Base-by-base conservation (phyloP, 768 basidiomycete genomes). In the Serpula lacrymans region DNA sequence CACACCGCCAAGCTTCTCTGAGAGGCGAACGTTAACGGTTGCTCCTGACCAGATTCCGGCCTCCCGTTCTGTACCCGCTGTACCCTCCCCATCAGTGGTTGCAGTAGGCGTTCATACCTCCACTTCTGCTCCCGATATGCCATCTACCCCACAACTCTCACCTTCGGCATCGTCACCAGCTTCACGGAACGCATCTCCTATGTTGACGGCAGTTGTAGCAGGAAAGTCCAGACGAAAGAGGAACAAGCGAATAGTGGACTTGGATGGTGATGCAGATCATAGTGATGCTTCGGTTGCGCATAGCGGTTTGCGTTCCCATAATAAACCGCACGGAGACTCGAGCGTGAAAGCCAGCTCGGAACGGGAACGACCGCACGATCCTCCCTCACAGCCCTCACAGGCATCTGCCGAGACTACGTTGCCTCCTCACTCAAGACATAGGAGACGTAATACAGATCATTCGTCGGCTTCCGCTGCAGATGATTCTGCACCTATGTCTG, bases 161-260 rank as follows among this genome's bases (percentile, higher is more conserved):
- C 45, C 53, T n/a, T 49, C 64, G 0, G 49, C 57, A 1, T 64
- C 72, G 12, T 57, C 66, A n/a, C 60, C 68, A 1, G 58, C 67
- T 0, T 70, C 70, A 2, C 69, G 65, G 27, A 56, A 67, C 27
- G 53, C 67, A 5, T 76, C 79, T 1, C 74, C 82, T 6, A 62
- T 66, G 40, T 56, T 74, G 12, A 62, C 67, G 7, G 59, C 61
- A 3, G 61, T 64, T 10, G 62, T 64, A 16, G 41, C 54, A 9
- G 64, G 64, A 3, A 75, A 74, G 42, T 61, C 70, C 26, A 74
- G 75, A 44, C 72, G 72, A 42, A 82, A 80, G 62, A 84, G 77
- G 60, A 63, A 67, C 37, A 87, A 82, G 53, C 81, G 90, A 12
- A 84, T 93, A 39, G 90, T 93, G 16, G 80, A 89, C 49, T 66